Base-by-base conservation (phyloP, 2,329 filamentous ascomycete genomes). In the Trichoderma brevicompactum region DNA sequence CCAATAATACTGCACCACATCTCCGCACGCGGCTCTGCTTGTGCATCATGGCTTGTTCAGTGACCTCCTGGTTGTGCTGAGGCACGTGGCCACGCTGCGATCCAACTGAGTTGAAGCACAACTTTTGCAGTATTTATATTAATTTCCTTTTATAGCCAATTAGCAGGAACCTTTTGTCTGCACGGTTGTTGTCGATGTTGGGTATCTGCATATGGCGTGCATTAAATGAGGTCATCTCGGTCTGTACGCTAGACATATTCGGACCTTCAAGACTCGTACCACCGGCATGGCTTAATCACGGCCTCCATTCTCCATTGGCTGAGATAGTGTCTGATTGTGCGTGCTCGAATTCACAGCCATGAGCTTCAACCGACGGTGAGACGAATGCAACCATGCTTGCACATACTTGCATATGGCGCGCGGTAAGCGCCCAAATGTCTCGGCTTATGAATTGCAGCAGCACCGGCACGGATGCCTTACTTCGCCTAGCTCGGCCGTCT, bases 1-100 rank as follows among this genome's bases (percentile, higher is more conserved):
- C 73, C 74, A 75, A 74, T 74, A 66, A 69, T 56, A 65, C 64
- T 50, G 66, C 66, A 69, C 68, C 72, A 75, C 74, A 73, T 75
- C 65, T 66, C 46, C 17, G 40, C 44, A 58, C 70, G 71, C 67
- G 69, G 67, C 71, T 74, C 70, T 70, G 67, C 66, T 68, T 43
- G 44, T 50, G 56, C 41, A 62, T 44, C 65, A 49, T 53, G 48
- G 60, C 67, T 70, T 34, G 65, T 32, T 49, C 34, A 32, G 40
- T 23, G 49, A 46, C 60, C 48, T 54, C 4, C 49, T 19, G 32
- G 19, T 19, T 46, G 17, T 17, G 32, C 38, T 12, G 7, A 12
- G 40, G 49, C 63, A 62, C 63, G 63, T 67, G 66, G 53, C 32
- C 44, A n/a, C 23, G 36, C 12, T 50, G 52, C 53, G 49, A 48